These are phyloP conservation scores for Picochlorum costavermella DNA, from an alignment of 139 green algal genomes.

Conservation along the genomic window DNA sequence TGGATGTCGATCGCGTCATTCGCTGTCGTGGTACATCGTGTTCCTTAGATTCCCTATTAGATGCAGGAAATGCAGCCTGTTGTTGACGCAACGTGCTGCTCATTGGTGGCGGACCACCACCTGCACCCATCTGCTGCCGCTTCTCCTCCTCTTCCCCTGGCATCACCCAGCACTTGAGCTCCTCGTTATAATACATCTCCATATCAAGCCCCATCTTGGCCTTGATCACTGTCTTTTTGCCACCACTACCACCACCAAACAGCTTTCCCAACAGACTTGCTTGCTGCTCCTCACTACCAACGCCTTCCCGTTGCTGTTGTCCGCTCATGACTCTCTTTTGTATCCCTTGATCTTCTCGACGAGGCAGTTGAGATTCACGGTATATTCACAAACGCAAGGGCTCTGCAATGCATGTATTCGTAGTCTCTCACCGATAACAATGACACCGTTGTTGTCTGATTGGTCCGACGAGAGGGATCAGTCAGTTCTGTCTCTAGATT, in stretches of 20 bases:
- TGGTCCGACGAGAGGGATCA: too few species aligned
- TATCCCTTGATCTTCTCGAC: background rate
- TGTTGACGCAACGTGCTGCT: too few species aligned
- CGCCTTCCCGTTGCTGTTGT: background rate
- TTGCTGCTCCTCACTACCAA: background rate
- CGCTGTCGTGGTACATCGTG: background rate
- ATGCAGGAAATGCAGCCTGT: background rate
- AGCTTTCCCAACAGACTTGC: constrained; percentile 3
- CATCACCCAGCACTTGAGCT: constrained; percentile 35
- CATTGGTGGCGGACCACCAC: background rate
- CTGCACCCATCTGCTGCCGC: background rate
- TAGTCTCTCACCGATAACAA: too few species aligned
- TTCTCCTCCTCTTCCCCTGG: constrained; percentile 27
- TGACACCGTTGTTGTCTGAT: too few species aligned
- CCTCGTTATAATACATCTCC: constrained; percentile 30
- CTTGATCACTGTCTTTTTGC: background rate
- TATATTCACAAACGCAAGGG: too few species aligned
- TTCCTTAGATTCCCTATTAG: background rate
- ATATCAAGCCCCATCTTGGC: constrained; percentile 22
- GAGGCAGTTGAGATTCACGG: too few species aligned
- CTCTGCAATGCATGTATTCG: too few species aligned
- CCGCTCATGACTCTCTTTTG: background rate
- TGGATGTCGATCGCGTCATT: background rate
- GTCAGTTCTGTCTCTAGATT: too few species aligned
- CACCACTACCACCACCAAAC: background rate